Evolutionary conservation across 2,329 filamentous ascomycete genomes (phyloP).

Genomic region (Bimuria novae-zelandiae): DNA sequence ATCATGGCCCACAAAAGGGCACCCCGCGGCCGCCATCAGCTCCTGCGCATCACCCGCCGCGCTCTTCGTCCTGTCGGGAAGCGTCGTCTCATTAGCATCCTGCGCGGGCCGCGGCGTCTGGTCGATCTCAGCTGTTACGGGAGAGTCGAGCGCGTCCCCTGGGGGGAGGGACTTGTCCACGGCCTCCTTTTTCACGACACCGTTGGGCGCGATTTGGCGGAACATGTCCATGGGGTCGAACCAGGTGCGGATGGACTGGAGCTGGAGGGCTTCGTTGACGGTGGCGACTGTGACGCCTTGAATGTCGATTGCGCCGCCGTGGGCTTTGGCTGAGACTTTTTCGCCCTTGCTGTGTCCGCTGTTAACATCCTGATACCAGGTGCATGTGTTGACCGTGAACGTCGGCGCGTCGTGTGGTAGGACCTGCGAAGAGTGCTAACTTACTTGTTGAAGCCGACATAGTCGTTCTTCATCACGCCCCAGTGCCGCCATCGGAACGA

Average conservation of each 20-base stretch:
- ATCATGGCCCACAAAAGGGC: conserved; percentile 17
- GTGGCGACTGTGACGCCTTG: conserved; percentile 66
- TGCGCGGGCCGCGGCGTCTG: conserved; percentile 15
- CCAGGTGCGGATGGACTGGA: conserved; percentile 65
- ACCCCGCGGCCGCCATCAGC: conserved; percentile 10
- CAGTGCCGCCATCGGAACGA: conserved; percentile 70
- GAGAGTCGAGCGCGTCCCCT: conserved; percentile 31
- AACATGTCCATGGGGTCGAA: conserved; percentile 72
- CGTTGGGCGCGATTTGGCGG: conserved; percentile 62
- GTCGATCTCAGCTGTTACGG: conserved; percentile 13
- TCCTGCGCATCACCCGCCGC: background rate
- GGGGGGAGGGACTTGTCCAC: conserved; percentile 43
- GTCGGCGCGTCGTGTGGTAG: too few species aligned
- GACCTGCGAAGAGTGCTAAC: conserved; percentile 31
- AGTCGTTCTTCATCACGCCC: conserved; percentile 69
- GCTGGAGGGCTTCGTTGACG: conserved; percentile 63
- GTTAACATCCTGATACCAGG: conserved; percentile 8
- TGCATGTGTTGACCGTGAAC: background rate
- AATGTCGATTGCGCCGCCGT: conserved; percentile 66
- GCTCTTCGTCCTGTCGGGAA: conserved; percentile 14
- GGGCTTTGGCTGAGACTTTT: conserved; percentile 65
- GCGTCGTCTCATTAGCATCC: conserved; percentile 13
- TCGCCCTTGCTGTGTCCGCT: conserved; percentile 58
- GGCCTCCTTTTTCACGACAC: conserved; percentile 52
- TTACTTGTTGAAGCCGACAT: conserved; percentile 66